phyloP scores from a whole-genome alignment of 2,329 filamentous ascomycete species.

The Colletotrichum sp. region DNA sequence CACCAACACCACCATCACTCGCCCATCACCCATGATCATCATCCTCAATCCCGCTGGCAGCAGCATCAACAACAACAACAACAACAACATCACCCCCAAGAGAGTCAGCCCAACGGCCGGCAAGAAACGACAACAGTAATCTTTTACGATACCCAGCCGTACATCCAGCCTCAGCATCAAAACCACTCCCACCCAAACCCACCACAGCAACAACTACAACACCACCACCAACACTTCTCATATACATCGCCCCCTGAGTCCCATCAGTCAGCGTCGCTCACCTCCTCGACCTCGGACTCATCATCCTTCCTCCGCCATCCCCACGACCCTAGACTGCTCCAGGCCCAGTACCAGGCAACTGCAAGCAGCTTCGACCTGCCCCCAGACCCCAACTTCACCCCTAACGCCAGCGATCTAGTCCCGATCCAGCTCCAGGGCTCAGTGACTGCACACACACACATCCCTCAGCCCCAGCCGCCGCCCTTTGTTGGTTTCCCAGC shows the following conservation, averaged over 20 bases:
- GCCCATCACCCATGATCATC: neutral
- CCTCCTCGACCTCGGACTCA: neutral
- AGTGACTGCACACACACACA: neutral
- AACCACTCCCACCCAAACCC: neutral
- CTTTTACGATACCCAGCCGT: neutral
- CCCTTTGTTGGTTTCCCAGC: neutral
- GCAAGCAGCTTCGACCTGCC: neutral
- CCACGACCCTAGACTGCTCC: constrained; percentile 20
- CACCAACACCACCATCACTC: neutral
- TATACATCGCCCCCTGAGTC: neutral
- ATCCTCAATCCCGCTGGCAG: neutral
- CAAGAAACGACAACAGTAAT: neutral
- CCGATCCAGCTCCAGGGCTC: neutral
- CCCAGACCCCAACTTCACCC: neutral
- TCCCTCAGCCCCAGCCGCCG: neutral
- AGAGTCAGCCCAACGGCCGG: neutral
- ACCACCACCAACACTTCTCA: neutral
- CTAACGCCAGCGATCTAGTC: neutral
- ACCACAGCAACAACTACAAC: neutral
- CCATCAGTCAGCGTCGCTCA: neutral
- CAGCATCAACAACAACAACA: neutral
- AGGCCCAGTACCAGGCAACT: constrained; percentile 11
- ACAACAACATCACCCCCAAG: neutral
- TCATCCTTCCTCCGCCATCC: constrained; percentile 13
- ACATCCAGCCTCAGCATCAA: neutral